Base-by-base conservation (phyloP, 2,329 filamentous ascomycete species). In the Amphichorda felina region DNA sequence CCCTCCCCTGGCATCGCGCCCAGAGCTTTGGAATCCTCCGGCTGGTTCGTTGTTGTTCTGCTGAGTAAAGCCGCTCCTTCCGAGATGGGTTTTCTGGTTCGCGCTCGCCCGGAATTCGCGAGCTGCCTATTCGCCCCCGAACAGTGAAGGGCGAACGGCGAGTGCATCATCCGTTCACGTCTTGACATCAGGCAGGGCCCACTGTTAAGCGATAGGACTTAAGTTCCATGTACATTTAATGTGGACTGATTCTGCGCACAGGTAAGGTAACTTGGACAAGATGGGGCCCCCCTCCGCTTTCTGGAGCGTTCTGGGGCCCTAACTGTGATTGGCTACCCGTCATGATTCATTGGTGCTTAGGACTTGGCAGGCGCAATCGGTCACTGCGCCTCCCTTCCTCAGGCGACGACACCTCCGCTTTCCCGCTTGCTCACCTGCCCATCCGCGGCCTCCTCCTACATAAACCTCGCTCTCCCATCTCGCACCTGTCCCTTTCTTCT, bases 241-340 rank as follows among this genome's bases (percentile, higher is more conserved):
- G 6, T 27, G n/a, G 21, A 5, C 19, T 27, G 4, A 10, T 8
- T 3, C 8, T 21, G 33, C 33, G 21, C 4, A 16, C 8, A 8
- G 7, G 14, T 8, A 4, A 22, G 26, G 18, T 25, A 26, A 16
- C 22, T n/a, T 3, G 6, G 1, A 26, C 21, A 8, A 26, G 9
- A n/a, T 28, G 26, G 5, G 2, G 2, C 3, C 14, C 22, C 26
- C 34, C 34, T 29, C 34, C 35, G 14, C 27, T 34, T 40, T 40
- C 42, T 38, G 43, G 34, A 34, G 33, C 31, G 31, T 45, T 39
- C 42, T 34, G 33, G 38, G 15, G 14, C 19, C 18, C 37, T 34
- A 30, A n/a, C n/a, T 14, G 8, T 36, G 29, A 33, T 37, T 34
- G 38, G 38, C 18, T 26, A 34, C n/a, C 14, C 9, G 25, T 8